phyloP scores from a whole-genome alignment of 352 stramenopile species.

The Blastocystis sp. region DNA sequence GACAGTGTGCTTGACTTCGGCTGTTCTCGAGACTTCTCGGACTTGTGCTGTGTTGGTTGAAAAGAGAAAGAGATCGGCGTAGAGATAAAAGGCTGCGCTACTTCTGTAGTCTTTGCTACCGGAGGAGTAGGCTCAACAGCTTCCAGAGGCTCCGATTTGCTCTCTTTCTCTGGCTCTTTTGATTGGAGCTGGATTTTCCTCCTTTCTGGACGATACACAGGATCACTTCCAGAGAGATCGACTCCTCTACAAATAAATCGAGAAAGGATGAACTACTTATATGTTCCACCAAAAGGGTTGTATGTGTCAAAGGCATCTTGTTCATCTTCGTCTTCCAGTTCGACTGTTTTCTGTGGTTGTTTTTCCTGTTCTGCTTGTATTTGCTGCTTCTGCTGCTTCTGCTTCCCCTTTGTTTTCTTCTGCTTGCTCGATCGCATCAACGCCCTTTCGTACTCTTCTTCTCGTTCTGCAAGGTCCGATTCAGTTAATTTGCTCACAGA shows the following conservation, averaged over 20 bases:
- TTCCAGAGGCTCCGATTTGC: not conserved
- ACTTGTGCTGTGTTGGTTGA: not conserved
- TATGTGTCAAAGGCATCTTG: slow-evolving; percentile 42
- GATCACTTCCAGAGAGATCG: not conserved
- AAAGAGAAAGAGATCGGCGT: slow-evolving; percentile 1
- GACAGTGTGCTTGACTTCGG: not conserved
- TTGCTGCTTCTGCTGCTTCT: not conserved
- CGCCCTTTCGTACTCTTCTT: slow-evolving; percentile 29
- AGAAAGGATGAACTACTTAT: not conserved
- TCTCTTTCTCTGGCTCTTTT: not conserved
- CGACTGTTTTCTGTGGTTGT: not conserved
- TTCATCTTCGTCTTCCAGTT: slow-evolving; percentile 30
- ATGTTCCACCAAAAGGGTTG: slow-evolving; percentile 42
- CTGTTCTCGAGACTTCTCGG: not conserved
- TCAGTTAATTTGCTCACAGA: slow-evolving; percentile 33
- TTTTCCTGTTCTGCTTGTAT: not conserved
- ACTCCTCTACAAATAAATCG: slow-evolving; percentile 19
- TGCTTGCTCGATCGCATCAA: slow-evolving; percentile 17
- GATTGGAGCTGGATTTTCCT: not conserved
- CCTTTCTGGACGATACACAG: slow-evolving; percentile 37
- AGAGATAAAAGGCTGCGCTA: not conserved
- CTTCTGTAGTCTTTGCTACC: not conserved
- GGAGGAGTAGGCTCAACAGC: not conserved
- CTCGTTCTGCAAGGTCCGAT: not conserved
- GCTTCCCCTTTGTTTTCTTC: not conserved